Conservation (phyloP, 2,329 filamentous ascomycete species). For the Aspergillus sp. region DNA sequence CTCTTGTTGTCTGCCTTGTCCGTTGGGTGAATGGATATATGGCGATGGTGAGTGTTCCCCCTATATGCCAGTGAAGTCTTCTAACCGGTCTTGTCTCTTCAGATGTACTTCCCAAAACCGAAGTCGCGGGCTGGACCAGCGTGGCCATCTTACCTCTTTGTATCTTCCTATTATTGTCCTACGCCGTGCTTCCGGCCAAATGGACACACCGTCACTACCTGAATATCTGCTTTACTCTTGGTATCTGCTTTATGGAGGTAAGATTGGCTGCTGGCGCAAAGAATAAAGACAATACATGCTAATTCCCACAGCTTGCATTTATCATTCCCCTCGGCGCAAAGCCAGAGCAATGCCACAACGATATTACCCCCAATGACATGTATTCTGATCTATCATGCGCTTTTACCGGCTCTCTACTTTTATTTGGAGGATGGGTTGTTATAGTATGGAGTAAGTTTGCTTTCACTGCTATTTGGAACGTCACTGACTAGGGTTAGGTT, state of each 20-base stretch:
- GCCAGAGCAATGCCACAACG: conserved; percentile 78
- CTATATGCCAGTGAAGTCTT: background rate
- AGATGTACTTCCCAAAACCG: conserved; percentile 54
- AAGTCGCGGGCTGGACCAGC: conserved; percentile 76
- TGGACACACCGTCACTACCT: conserved; percentile 91
- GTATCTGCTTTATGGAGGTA: conserved; percentile 74
- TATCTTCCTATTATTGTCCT: conserved; percentile 73
- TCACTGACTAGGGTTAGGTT: conserved; percentile 45
- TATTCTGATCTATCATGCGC: conserved; percentile 74
- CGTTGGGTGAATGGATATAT: conserved; percentile 72
- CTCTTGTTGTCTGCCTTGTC: conserved; percentile 85
- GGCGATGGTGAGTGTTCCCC: conserved; percentile 43
- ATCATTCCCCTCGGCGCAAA: conserved; percentile 77
- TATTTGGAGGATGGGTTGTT: conserved; percentile 79
- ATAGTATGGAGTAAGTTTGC: conserved; percentile 67
- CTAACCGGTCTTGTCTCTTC: conserved; percentile 1
- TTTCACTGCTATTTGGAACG: background rate
- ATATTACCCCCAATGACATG: conserved; percentile 94
- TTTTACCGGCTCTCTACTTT: conserved; percentile 77
- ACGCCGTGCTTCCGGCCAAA: conserved; percentile 73
- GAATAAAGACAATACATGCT: conserved; percentile 5
- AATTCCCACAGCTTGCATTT: conserved; percentile 66
- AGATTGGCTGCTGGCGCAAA: conserved; percentile 28
- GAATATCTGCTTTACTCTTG: conserved; percentile 77
- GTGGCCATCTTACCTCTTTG: conserved; percentile 68